Evolutionary conservation across 352 stramenopile genomes (phyloP).

Genomic region (Thalassiosira livingstoniorum): DNA sequence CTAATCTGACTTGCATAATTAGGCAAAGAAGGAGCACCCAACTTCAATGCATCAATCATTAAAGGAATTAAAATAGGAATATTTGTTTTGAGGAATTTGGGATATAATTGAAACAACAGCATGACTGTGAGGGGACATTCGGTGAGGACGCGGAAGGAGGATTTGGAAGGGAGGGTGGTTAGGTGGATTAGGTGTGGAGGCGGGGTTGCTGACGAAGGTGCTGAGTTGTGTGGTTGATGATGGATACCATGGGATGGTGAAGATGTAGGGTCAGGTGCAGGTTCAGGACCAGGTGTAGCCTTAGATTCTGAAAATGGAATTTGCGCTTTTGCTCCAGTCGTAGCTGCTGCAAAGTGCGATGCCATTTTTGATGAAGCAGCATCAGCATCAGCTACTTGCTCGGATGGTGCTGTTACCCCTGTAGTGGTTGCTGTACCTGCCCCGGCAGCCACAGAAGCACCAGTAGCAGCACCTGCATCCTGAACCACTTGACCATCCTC

Average conservation of each 20-base stretch:
- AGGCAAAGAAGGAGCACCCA: constrained; percentile 84
- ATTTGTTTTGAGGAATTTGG: constrained; percentile 93
- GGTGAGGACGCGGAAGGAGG: constrained; percentile 89
- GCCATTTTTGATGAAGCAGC: no score
- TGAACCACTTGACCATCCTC: constrained; percentile 11
- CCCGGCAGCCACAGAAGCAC: constrained; percentile 8
- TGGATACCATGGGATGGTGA: background rate
- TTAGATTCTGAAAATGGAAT: background rate
- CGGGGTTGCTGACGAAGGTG: background rate
- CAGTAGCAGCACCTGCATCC: constrained; percentile 3
- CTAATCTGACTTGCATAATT: constrained; percentile 13
- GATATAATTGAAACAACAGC: constrained; percentile 98
- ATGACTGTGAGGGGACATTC: constrained; percentile 98
- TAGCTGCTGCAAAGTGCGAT: no score
- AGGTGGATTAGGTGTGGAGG: background rate
- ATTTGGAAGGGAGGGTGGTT: constrained; percentile 56
- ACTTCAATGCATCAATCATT: constrained; percentile 95
- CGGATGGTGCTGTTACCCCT: no score
- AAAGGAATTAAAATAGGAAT: constrained; percentile 94
- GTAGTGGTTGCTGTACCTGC: constrained; percentile 9
- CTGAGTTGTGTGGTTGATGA: background rate
- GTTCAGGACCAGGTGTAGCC: background rate
- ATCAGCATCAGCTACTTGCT: no score
- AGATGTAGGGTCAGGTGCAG: constrained; percentile 3
- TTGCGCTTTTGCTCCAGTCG: no score